These are phyloP conservation scores for Candida morakotiae DNA, from an alignment of 805 yeast genomes.

Conservation along the genomic window DNA sequence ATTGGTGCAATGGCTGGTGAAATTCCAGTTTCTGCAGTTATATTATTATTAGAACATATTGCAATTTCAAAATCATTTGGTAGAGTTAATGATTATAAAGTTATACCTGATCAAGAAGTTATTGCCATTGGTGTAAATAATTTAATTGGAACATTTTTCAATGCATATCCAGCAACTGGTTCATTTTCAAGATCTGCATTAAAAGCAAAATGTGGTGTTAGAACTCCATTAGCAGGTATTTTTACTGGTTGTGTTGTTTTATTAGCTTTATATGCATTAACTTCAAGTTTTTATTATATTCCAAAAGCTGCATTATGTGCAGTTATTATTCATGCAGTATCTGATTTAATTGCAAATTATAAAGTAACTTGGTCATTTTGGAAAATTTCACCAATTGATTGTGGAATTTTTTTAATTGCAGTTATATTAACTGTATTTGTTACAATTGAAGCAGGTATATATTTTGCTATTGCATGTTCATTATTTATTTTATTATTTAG, in stretches of 20 bases:
- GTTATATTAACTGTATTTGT: constrained; percentile 73
- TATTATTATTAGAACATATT: constrained; percentile 84
- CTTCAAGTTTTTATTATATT: constrained; percentile 80
- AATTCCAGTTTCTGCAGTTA: constrained; percentile 80
- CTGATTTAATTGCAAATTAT: constrained; percentile 74
- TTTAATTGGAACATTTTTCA: constrained; percentile 85
- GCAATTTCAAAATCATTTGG: constrained; percentile 94
- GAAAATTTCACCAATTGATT: constrained; percentile 71
- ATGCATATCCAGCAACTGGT: constrained; percentile 94
- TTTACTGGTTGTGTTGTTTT: constrained; percentile 87
- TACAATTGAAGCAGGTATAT: constrained; percentile 83
- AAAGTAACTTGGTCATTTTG: constrained; percentile 65
- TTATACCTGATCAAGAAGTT: constrained; percentile 89
- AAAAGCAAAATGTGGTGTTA: constrained; percentile 91
- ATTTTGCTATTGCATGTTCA: constrained; percentile 85
- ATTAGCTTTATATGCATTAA: constrained; percentile 79
- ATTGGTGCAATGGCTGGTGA: constrained; percentile 63
- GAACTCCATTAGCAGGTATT: constrained; percentile 90
- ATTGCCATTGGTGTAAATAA: constrained; percentile 92
- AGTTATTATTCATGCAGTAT: constrained; percentile 88
- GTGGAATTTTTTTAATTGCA: constrained; percentile 66
- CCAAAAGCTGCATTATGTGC: constrained; percentile 88
- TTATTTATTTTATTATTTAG: constrained; percentile 69
- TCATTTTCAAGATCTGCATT: constrained; percentile 93
- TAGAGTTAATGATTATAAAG: constrained; percentile 84